These are phyloP conservation scores for Hypomyces perniciosus DNA, from an alignment of 2,329 filamentous ascomycete species.

Conservation along the genomic window DNA sequence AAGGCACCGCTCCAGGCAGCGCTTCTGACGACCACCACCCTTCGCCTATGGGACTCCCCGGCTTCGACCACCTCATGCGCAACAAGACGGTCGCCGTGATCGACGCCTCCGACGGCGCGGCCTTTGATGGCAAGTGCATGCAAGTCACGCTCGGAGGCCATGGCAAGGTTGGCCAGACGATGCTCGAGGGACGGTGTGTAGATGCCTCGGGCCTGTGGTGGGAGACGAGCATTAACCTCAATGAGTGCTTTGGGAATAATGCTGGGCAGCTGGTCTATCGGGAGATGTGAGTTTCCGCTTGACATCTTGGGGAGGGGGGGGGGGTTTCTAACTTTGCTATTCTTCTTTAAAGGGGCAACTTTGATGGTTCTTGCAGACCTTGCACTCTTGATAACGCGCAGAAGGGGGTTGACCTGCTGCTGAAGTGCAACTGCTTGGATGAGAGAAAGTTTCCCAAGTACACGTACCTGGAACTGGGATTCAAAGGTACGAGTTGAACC, in stretches of 20 bases:
- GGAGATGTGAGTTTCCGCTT: conserved; percentile 13
- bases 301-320: not conserved
- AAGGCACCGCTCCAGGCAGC: not conserved
- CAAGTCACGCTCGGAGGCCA: conserved; percentile 18
- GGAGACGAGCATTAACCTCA: conserved; percentile 23
- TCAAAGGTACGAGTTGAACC: conserved; percentile 8
- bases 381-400: conserved; percentile 14
- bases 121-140: conserved; percentile 14
- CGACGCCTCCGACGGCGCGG: not conserved
- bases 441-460: conserved; percentile 6
- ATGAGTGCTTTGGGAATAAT: conserved; percentile 18
- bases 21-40: not conserved
- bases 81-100: conserved; percentile 1
- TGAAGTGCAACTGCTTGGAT: conserved; percentile 19
- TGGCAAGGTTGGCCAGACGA: conserved; percentile 16
- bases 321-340: no score
- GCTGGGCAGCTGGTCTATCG: conserved; percentile 16
- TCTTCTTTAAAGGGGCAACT: conserved; percentile 12
- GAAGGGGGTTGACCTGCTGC: conserved; percentile 1
- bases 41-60: not conserved
- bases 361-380: conserved; percentile 18
- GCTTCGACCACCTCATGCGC: conserved; percentile 6
- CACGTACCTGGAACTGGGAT: conserved; percentile 15
- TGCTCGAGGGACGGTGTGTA: conserved; percentile 18
- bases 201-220: conserved; percentile 17